These are phyloP conservation scores for Podospora bellae-mahoneyi DNA, from an alignment of 495 filamentous ascomycete species.

Conservation along the genomic window DNA sequence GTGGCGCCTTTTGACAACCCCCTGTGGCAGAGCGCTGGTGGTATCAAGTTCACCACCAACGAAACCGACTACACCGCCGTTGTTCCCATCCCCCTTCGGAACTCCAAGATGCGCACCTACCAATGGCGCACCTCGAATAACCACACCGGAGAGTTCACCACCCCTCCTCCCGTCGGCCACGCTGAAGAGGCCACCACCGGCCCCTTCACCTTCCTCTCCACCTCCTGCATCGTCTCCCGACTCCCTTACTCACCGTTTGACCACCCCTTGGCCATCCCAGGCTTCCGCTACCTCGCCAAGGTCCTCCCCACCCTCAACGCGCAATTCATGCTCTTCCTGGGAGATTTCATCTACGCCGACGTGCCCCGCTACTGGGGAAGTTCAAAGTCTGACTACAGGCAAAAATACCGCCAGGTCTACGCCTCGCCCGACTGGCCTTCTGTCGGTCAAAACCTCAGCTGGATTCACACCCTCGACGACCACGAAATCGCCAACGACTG, in stretches of 20 bases:
- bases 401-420: slow-evolving; percentile 91
- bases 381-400: slow-evolving; percentile 69
- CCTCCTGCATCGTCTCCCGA: slow-evolving; percentile 84
- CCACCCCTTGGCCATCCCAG: slow-evolving; percentile 77
- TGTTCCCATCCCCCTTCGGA: slow-evolving; percentile 54
- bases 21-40: slow-evolving; percentile 64
- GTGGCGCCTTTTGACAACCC: slow-evolving; percentile 45
- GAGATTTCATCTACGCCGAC: slow-evolving; percentile 98
- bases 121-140: slow-evolving; percentile 81
- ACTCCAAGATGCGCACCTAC: slow-evolving; percentile 60
- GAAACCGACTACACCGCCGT: slow-evolving; percentile 77
- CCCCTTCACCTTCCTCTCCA: slow-evolving; percentile 82
- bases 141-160: slow-evolving; percentile 69
- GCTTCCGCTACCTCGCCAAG: slow-evolving; percentile 66
- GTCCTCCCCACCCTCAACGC: slow-evolving; percentile 61
- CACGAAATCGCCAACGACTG: slow-evolving; percentile 96
- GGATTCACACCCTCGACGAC: slow-evolving; percentile 95
- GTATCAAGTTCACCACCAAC: slow-evolving; percentile 60
- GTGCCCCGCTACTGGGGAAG: slow-evolving; percentile 76
- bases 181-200: slow-evolving; percentile 54
- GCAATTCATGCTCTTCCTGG: slow-evolving; percentile 95
- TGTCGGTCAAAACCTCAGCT: slow-evolving; percentile 70
- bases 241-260: slow-evolving; percentile 82
- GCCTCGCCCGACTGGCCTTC: slow-evolving; percentile 82
- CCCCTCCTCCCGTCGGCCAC: slow-evolving; percentile 60